Conservation (phyloP, 2,329 filamentous ascomycete species). For the Gaeumannomyces tritici region DNA sequence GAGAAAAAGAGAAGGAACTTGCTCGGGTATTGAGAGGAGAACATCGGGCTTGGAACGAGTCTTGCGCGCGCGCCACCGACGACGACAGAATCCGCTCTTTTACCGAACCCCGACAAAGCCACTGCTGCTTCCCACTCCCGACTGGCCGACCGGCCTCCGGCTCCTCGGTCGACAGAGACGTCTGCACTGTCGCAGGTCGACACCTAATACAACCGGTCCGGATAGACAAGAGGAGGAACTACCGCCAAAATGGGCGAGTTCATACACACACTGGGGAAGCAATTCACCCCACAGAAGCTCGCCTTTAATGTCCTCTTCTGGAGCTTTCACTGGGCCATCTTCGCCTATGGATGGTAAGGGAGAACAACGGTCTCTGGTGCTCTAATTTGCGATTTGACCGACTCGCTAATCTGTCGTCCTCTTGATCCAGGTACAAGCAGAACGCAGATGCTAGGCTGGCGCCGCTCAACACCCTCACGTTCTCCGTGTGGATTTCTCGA, state of each 20-base stretch:
- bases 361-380: background rate
- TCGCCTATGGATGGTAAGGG: slow-evolving; percentile 74
- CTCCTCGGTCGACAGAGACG: background rate
- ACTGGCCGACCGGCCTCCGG: background rate
- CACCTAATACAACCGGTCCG: slow-evolving; percentile 21
- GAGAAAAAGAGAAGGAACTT: slow-evolving; percentile 8
- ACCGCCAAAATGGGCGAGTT: slow-evolving; percentile 30
- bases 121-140: background rate
- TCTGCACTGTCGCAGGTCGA: slow-evolving; percentile 43
- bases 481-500: slow-evolving; percentile 92
- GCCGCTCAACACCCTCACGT: slow-evolving; percentile 70
- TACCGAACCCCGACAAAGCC: background rate
- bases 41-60: background rate
- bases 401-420: slow-evolving; percentile 12
- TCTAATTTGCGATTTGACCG: background rate
- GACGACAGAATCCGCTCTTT: background rate
- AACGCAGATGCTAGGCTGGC: slow-evolving; percentile 56
- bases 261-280: slow-evolving; percentile 37
- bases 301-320: slow-evolving; percentile 77
- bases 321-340: slow-evolving; percentile 67
- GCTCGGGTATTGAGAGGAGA: slow-evolving; percentile 4
- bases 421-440: slow-evolving; percentile 64
- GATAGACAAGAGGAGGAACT: slow-evolving; percentile 16
- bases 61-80: background rate
- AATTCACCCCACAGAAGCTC: slow-evolving; percentile 62